Base-by-base conservation (phyloP, 345 rosid species). In the Heritiera littoralis region DNA sequence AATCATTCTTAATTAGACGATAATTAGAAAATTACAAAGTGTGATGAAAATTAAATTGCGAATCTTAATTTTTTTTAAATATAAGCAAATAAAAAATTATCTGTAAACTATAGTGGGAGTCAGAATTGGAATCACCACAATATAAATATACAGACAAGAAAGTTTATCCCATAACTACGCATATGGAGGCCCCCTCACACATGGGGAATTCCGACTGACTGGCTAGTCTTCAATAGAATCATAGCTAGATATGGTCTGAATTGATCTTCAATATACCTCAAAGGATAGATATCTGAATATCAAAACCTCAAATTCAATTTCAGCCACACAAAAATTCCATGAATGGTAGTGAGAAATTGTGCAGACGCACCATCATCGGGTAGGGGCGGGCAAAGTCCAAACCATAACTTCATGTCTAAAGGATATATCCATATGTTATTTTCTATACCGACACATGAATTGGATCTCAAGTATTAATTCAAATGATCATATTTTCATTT, bases 341-440 rank as follows among this genome's bases (percentile, higher is more conserved):
- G 41, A 72, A 72, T 72, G 63, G 32, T 12, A 17, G 30, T 35
- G 76, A 51, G 40, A 72, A 72, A 54, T 54, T 41, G 17, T 72
- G 63, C 63, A 73, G 38, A 55, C 46, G 46, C 76, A 72, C 46
- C 63, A 54, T 7, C 46, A 52, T 54, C 13, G 14, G 60, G 3
- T 30, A 18, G 9, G 9, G 58, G 18, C 41, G 38, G 38, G 38
- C 38, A 49, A 71, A 71, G 43, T 71, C 51, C 23, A 4, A 28
- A 30, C 32, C 59, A 51, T 28, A 51, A 51, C 23, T 71, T 51
- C 75, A 71, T 32, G 28, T 51, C 75, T 71, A 48, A 46, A 28
- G 4, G 5, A 54, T 13, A 54, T 54, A 15, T 15, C 10, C 0
- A 1, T 48, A 49, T 32, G 1, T 4, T 4, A 9, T 63, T 63